Conservation (phyloP, 208 protist genomes). For the Endotrypanum monterogeii region DNA sequence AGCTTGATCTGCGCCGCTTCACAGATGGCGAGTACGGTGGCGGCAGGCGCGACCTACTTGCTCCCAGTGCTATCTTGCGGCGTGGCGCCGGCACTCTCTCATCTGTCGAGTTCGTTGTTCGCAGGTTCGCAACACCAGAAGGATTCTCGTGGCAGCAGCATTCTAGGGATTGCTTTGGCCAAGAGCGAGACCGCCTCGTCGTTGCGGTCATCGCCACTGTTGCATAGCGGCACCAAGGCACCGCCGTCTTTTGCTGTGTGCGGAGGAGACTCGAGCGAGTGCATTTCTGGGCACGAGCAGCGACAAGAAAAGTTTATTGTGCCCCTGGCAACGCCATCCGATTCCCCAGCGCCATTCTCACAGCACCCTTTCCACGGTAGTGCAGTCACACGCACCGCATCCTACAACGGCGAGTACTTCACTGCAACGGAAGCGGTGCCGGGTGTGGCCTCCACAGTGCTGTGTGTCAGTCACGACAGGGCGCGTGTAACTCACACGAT, state of each 20-base stretch:
- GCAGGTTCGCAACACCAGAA: background rate
- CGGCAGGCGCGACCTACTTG: slow-evolving; percentile 1
- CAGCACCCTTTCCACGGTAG: background rate
- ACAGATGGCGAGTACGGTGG: background rate
- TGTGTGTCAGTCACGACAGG: background rate
- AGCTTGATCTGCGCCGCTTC: background rate
- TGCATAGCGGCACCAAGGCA: background rate
- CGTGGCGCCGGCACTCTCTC: slow-evolving; percentile 19
- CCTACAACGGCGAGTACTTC: background rate
- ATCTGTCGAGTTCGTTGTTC: background rate
- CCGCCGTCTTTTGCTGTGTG: background rate
- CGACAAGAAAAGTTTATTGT: background rate
- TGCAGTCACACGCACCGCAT: background rate
- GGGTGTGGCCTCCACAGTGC: background rate
- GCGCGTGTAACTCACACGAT: background rate
- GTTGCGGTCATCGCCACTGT: background rate
- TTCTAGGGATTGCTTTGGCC: slow-evolving; percentile 12
- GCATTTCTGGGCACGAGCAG: background rate
- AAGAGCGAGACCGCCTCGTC: background rate
- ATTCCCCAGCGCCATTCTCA: background rate
- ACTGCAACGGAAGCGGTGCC: too few relatives aligned
- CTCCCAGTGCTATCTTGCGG: slow-evolving; percentile 25
- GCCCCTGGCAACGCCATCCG: background rate
- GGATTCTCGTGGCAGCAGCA: background rate
- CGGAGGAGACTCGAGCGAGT: background rate